Evolutionary conservation across 2,329 filamentous ascomycete species (phyloP), one percentile per base, ranked within the genome.

Genomic region (Claviceps fusiformis): DNA sequence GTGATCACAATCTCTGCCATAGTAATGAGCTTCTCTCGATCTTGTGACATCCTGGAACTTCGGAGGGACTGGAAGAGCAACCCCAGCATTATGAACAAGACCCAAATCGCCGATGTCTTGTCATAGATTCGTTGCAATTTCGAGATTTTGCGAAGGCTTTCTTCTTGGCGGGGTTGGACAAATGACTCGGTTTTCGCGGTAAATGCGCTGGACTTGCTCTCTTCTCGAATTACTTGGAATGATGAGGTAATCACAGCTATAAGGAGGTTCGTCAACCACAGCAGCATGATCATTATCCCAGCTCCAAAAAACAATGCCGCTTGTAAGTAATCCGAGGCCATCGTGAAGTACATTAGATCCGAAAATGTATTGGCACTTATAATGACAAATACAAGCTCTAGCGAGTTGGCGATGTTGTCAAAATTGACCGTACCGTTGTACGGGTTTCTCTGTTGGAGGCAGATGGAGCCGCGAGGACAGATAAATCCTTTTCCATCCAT

Each of bases 311-410:
- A 98, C 3, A 97, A 73, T 1, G 91, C 89, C 4, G 90, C 83
- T 17, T 88, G 80, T 7, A 95, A 79, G 63, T 95, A 97, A 67
- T 98, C 93, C 31, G 89, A 95, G 64, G 95, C 83, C 54, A 87
- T 90, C 5, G 92, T 90, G 62, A 89, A 87, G 69, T 98, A 98
- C 76, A 98, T 89, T 54, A 97, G 73, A 68, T 97, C 89, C 1
- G 89, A 87, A 70, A 95, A 98, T 0, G 93, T 98, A 67, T 98
- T 98, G 51, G 90, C 92, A 63, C 89, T 95, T 89, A 98, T 98
- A 65, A 98, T 86, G 53, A 98, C 89, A 65, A 98, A 98, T 2
- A 98, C 91, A 56, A 97, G 75, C 71, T 98, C 90, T 53, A 97
- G 73, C 0, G 91, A 96, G 60, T 97, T 85, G 35, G 89, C 72